These are phyloP conservation scores for Trichoderma sp. DNA, from an alignment of 2,329 filamentous ascomycete species.

Conservation along the genomic window DNA sequence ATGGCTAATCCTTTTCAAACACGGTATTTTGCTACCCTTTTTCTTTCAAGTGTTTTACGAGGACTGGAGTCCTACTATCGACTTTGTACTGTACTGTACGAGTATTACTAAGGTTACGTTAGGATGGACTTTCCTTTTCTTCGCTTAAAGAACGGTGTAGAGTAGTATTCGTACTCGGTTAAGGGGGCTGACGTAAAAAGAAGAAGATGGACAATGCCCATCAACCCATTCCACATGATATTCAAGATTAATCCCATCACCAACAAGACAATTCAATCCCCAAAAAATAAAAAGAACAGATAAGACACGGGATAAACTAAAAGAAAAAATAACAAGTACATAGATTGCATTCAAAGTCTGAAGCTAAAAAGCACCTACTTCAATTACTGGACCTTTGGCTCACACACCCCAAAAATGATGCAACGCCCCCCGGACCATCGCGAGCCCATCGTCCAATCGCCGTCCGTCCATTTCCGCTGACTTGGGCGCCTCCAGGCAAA, in stretches of 20 bases:
- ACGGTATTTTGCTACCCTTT: too few species aligned
- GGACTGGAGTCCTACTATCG: neutral
- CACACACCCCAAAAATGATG: slow-evolving; percentile 7
- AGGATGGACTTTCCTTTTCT: neutral
- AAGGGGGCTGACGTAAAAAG: neutral
- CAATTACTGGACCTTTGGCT: neutral
- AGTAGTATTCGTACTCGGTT: neutral
- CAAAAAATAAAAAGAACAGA: neutral
- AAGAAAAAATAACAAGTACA: neutral
- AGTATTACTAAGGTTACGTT: neutral
- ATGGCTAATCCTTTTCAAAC: neutral
- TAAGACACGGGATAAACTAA: neutral
- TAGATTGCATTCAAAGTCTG: neutral
- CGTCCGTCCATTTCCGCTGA: neutral
- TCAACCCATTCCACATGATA: neutral
- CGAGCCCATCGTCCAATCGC: slow-evolving; percentile 1
- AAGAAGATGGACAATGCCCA: neutral
- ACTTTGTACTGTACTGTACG: too few species aligned
- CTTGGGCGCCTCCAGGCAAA: neutral
- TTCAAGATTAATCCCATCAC: neutral
- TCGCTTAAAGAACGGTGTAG: neutral
- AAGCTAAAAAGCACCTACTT: neutral
- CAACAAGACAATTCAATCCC: neutral
- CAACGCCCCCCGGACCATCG: neutral
- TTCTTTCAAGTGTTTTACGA: neutral